Conservation (phyloP, 106 monocot species). For the Xerophyta viscosa region DNA sequence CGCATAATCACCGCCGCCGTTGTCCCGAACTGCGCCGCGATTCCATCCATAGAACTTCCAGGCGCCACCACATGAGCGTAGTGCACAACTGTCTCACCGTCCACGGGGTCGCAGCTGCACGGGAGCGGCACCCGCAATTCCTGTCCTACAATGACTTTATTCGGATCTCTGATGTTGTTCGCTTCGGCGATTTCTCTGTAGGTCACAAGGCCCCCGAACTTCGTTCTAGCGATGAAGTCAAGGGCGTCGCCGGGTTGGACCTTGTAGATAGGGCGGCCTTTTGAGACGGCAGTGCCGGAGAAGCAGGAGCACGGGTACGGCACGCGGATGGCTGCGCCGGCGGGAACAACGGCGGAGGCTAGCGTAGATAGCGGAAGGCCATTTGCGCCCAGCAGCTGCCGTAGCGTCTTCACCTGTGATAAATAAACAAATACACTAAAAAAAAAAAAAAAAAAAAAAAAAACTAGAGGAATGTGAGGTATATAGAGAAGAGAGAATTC, state of each 20-base stretch:
- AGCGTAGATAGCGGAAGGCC: slow-evolving; percentile 35
- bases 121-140: slow-evolving; percentile 68
- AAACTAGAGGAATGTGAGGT: too few species aligned
- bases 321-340: slow-evolving; percentile 34
- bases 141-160: slow-evolving; percentile 33
- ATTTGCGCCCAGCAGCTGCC: slow-evolving; percentile 53
- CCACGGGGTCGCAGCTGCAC: slow-evolving; percentile 41
- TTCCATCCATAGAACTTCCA: slow-evolving; percentile 13
- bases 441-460: too few species aligned
- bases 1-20: slow-evolving; percentile 15
- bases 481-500: too few species aligned
- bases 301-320: slow-evolving; percentile 61
- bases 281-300: slow-evolving; percentile 25
- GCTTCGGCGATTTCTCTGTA: slow-evolving; percentile 43
- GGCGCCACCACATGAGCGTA: slow-evolving; percentile 15
- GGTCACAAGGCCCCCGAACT: slow-evolving; percentile 39
- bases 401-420: slow-evolving; percentile 19
- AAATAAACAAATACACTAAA: too few species aligned
- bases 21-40: slow-evolving; percentile 13
- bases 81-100: slow-evolving; percentile 11
- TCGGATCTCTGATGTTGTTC: slow-evolving; percentile 40
- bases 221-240: slow-evolving; percentile 27
- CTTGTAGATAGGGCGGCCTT: slow-evolving; percentile 12
- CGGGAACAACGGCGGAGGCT: slow-evolving; percentile 15
- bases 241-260: slow-evolving; percentile 11